Conservation (phyloP, 495 filamentous ascomycete species). For the Lasiosphaeriaceae sp. region DNA sequence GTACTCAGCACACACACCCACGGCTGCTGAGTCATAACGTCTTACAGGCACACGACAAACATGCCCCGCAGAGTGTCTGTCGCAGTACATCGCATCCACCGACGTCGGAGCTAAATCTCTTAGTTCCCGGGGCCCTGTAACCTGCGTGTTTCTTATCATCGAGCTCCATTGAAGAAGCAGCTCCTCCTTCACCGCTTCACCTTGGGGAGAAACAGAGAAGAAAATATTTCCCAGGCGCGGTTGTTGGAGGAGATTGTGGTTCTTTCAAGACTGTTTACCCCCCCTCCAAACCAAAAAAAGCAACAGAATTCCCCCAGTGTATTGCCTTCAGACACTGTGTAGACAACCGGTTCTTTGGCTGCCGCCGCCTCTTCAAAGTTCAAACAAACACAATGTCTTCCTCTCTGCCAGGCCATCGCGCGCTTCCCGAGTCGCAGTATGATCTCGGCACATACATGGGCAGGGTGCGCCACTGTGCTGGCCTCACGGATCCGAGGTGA, state of each 20-base stretch:
- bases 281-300: neutral
- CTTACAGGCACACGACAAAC: neutral
- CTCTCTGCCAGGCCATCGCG: slow-evolving; percentile 80
- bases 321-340: too few relatives aligned
- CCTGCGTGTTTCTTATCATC: neutral
- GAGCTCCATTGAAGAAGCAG: neutral
- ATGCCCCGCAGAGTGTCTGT: slow-evolving; percentile 4
- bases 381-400: slow-evolving; percentile 64
- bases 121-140: neutral
- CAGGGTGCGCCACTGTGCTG: slow-evolving; percentile 82
- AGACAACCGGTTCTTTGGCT: too few relatives aligned
- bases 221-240: neutral
- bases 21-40: neutral
- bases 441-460: slow-evolving; percentile 93
- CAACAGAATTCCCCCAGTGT: too few relatives aligned
- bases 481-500: slow-evolving; percentile 95
- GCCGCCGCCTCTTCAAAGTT: neutral
- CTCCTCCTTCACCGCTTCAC: slow-evolving; percentile 6
- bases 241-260: neutral
- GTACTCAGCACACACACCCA: too few relatives aligned
- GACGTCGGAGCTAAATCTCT: slow-evolving; percentile 9
- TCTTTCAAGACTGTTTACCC: too few relatives aligned
- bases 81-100: neutral
- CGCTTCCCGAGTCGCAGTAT: slow-evolving; percentile 86
- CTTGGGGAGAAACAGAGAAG: neutral